Conservation (phyloP, 1,284 basidiomycete genomes). For the Anthracocystis walkeri region DNA sequence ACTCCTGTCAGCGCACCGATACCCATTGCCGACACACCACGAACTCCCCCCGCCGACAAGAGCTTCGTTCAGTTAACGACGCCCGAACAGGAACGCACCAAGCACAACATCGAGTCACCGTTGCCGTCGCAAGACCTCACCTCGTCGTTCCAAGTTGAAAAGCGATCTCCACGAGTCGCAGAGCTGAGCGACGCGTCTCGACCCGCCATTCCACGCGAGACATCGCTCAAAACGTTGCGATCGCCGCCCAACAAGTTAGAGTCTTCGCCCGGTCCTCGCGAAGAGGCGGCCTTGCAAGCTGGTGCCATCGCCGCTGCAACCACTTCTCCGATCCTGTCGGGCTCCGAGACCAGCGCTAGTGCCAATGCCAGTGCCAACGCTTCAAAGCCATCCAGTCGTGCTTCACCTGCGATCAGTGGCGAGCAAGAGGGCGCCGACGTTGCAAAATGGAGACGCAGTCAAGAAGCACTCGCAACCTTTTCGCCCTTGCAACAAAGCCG, state of each 20-base stretch:
- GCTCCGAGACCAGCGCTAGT: neutral
- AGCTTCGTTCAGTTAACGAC: constrained; percentile 28
- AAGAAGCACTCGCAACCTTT: constrained; percentile 25
- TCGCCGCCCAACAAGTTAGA: constrained; percentile 41
- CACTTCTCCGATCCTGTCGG: constrained; percentile 6
- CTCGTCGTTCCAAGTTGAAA: constrained; percentile 7
- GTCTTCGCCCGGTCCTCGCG: constrained; percentile 23
- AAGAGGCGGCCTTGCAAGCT: constrained; percentile 39
- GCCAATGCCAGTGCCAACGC: neutral
- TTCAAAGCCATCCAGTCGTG: neutral
- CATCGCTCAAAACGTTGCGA: constrained; percentile 37
- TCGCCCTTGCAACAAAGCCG: constrained; percentile 47
- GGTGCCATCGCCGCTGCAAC: constrained; percentile 29
- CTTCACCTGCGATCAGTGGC: constrained; percentile 25
- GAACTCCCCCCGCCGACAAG: constrained; percentile 24
- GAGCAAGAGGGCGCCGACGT: constrained; percentile 26
- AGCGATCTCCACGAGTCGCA: neutral
- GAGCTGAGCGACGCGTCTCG: neutral
- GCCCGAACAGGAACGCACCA: constrained; percentile 16
- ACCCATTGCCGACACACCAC: constrained; percentile 5
- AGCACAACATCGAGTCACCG: constrained; percentile 9
- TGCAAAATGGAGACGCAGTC: constrained; percentile 26
- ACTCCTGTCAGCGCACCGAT: no score
- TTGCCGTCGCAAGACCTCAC: constrained; percentile 10
- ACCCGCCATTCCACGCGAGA: constrained; percentile 28